Evolutionary conservation across 1,284 basidiomycete genomes (phyloP).

Genomic region (Psilocybe mexicana): DNA sequence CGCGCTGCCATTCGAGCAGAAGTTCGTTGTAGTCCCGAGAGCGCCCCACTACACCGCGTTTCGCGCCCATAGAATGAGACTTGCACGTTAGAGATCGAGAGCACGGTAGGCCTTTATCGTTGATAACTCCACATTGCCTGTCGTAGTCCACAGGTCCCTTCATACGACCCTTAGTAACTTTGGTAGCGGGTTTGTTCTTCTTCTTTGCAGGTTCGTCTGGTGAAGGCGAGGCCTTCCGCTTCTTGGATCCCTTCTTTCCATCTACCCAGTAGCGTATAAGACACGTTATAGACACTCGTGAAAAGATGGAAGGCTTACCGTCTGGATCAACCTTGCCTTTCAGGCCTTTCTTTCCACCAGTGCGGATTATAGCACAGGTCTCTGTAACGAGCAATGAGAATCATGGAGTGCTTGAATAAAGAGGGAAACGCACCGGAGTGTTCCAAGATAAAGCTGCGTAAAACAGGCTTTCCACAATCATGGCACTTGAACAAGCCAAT

Average conservation of each 20-base stretch:
- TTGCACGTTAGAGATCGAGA: slow-evolving; percentile 98
- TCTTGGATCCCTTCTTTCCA: slow-evolving; percentile 53
- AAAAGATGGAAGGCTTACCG: slow-evolving; percentile 26
- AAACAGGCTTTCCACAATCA: slow-evolving; percentile 76
- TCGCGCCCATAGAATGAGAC: slow-evolving; percentile 96
- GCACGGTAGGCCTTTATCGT: slow-evolving; percentile 92
- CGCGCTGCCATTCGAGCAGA: slow-evolving; percentile 90
- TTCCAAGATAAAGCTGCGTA: slow-evolving; percentile 73
- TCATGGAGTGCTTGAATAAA: neutral
- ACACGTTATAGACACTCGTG: neutral
- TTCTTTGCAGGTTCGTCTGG: slow-evolving; percentile 69
- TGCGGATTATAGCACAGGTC: slow-evolving; percentile 62
- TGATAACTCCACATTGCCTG: slow-evolving; percentile 96
- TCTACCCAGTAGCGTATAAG: slow-evolving; percentile 22
- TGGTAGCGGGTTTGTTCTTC: slow-evolving; percentile 69
- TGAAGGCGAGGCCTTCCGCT: slow-evolving; percentile 71
- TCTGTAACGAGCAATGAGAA: slow-evolving; percentile 36
- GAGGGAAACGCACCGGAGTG: slow-evolving; percentile 62
- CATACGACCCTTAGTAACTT: slow-evolving; percentile 72
- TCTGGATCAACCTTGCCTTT: slow-evolving; percentile 53
- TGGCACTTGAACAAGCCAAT: slow-evolving; percentile 76
- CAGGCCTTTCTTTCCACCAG: slow-evolving; percentile 52
- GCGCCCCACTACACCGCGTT: slow-evolving; percentile 88
- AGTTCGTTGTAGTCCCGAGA: slow-evolving; percentile 87
- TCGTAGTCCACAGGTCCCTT: slow-evolving; percentile 91